phyloP scores from a whole-genome alignment of 192 early-diverging fungal species.

The Coemansia sp. region DNA sequence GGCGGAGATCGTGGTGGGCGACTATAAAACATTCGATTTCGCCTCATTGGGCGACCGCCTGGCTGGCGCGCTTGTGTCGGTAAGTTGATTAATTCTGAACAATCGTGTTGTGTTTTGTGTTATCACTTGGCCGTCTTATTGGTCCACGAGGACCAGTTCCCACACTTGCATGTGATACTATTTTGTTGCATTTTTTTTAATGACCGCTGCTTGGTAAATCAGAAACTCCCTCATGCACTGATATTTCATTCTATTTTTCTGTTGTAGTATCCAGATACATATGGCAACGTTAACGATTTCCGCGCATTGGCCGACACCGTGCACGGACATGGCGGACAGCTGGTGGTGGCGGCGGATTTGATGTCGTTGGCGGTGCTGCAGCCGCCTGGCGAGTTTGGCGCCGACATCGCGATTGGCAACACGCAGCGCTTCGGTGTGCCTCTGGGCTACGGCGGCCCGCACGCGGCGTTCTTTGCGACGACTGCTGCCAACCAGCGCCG shows the following conservation, averaged over 20 bases:
- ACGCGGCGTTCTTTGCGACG: conserved; percentile 98
- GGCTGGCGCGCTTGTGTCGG: conserved; percentile 84
- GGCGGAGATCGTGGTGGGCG: conserved; percentile 85
- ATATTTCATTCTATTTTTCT: not conserved
- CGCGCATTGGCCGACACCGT: conserved; percentile 73
- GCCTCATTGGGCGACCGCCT: conserved; percentile 72
- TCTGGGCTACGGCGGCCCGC: conserved; percentile 97
- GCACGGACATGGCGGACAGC: conserved; percentile 80
- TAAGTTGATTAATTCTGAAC: conserved; percentile 45
- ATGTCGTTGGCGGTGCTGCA: conserved; percentile 89
- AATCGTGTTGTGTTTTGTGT: not conserved
- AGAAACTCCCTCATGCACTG: not conserved
- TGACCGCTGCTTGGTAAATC: no score
- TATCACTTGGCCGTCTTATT: conserved; percentile 14
- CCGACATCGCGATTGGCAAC: conserved; percentile 98
- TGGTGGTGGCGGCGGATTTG: conserved; percentile 91
- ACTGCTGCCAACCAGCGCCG: conserved; percentile 90
- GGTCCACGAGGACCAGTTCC: not conserved
- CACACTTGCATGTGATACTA: not conserved
- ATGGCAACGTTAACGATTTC: conserved; percentile 86
- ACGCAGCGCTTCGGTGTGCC: conserved; percentile 98
- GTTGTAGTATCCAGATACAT: conserved; percentile 88
- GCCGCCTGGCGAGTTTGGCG: conserved; percentile 94
- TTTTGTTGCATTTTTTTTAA: not conserved
- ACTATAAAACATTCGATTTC: conserved; percentile 81